A percentile compares a stretch with the other conserved stretches of the same genome.
Conservation (phyloP, 768 basidiomycete species). For the Calocybe gangraenosa region DNA sequence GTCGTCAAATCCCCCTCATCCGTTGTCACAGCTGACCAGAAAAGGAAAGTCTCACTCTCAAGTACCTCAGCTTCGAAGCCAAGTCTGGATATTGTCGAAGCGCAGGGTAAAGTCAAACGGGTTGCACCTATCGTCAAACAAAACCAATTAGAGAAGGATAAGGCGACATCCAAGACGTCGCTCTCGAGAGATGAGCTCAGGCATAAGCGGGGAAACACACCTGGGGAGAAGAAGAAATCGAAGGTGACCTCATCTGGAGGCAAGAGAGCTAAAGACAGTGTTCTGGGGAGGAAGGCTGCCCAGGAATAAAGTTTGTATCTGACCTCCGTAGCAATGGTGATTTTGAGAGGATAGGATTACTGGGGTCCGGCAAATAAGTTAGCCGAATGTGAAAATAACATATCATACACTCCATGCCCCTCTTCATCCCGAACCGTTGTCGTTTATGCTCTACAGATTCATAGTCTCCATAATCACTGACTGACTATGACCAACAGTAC, state of each 20-base stretch:
- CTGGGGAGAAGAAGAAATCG: slow-evolving; percentile 58
- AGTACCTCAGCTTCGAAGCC: background rate
- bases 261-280: slow-evolving; percentile 50
- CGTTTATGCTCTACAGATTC: background rate
- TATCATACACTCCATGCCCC: background rate
- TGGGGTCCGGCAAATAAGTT: slow-evolving; percentile 5
- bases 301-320: slow-evolving; percentile 22
- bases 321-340: background rate
- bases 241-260: slow-evolving; percentile 32
- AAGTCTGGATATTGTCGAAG: slow-evolving; percentile 2
- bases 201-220: slow-evolving; percentile 40
- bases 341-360: background rate
- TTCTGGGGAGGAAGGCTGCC: slow-evolving; percentile 51
- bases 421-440: background rate
- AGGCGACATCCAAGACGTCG: slow-evolving; percentile 4
- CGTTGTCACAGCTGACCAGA: too few species aligned
- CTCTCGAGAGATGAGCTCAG: slow-evolving; percentile 46
- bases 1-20: too few species aligned
- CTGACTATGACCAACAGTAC: slow-evolving; percentile 26
- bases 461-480: too few species aligned
- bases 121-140: slow-evolving; percentile 2
- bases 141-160: slow-evolving; percentile 13
- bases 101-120: slow-evolving; percentile 7
- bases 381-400: background rate
- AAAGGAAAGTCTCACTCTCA: too few species aligned